Evolutionary conservation across 2,329 filamentous ascomycete species (phyloP).

Genomic region (Clarireedia sp.): DNA sequence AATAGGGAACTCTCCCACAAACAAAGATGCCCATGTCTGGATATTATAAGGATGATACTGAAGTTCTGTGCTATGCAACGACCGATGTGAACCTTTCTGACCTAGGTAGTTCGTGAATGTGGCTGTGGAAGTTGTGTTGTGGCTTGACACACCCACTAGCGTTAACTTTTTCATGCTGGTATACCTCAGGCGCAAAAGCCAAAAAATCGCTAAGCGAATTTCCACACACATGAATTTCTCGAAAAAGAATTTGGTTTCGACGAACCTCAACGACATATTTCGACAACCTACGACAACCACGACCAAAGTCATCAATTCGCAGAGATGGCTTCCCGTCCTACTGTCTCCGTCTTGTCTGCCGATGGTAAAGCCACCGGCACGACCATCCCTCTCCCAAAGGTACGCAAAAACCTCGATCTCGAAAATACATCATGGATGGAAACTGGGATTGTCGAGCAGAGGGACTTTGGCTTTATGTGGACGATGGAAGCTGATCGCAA

Average conservation of each 20-base stretch:
- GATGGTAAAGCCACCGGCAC: slow-evolving; percentile 87
- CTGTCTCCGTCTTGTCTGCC: slow-evolving; percentile 92
- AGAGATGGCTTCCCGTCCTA: slow-evolving; percentile 86
- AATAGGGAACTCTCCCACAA: too few species aligned
- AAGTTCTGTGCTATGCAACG: neutral
- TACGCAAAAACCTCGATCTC: slow-evolving; percentile 17
- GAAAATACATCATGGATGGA: slow-evolving; percentile 1
- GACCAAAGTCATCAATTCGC: slow-evolving; percentile 26
- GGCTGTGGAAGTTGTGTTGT: neutral
- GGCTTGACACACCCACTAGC: too few species aligned
- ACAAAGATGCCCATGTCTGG: too few species aligned
- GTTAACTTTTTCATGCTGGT: neutral
- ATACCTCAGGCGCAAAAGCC: neutral
- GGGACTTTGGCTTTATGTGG: neutral
- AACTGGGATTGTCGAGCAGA: neutral
- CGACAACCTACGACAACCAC: slow-evolving; percentile 22
- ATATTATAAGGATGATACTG: too few species aligned
- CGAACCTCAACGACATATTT: slow-evolving; percentile 5
- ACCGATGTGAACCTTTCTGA: neutral
- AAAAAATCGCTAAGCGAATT: slow-evolving; percentile 7
- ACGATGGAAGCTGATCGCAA: slow-evolving; percentile 19
- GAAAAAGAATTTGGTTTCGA: slow-evolving; percentile 1
- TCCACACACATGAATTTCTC: slow-evolving; percentile 3
- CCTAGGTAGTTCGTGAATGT: neutral
- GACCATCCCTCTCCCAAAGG: slow-evolving; percentile 81